Evolutionary conservation across 495 filamentous ascomycete species (phyloP), one percentile per base, ranked within the genome.

Genomic region (Physcia stellaris): DNA sequence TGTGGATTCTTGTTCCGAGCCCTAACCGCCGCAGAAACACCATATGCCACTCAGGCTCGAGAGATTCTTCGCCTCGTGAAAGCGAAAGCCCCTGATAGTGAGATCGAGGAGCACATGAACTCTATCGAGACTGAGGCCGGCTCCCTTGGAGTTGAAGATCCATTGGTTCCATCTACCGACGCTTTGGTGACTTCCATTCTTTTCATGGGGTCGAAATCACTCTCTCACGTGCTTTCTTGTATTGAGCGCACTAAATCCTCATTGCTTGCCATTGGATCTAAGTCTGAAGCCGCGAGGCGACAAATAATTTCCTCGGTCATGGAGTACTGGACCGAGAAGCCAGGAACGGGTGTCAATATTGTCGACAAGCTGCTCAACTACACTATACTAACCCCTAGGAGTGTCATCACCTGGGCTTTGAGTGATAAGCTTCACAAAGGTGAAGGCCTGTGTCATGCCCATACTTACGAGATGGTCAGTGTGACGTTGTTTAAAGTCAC

Each of bases 281-380:
- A 70, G 34, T 88, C 83, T 0, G 70, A 79, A 28, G 62, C 62
- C 16, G 86, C 85, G 2, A 75, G 84, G 15, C 70, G 72, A 38
- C 92, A 99, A 56, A 93, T 99, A 45, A 82, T 96, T 43, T 71
- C 75, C 9, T 82, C 80, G 6, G 88, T 95, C 21, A 79, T 95
- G 65, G 73, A 77, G 11, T 96, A 94, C 63, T 99, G 90, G 90
- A 68, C 70, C 27, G 79, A 87, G 38, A 90, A 96, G 46, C 85
- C 90, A 0, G 90, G 90, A 23, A 77, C 94, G 29, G 92, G 86
- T 22, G 79, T 95, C 50, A 82, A 80, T 49, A 87, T 99, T 49
- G 70, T 96, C 39, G 90, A 99, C 65, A 96, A 94, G 61, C 68
- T 99, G 3, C 78, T 99, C 20, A 99, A 99, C 56, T 99, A 96